Base-by-base conservation (phyloP, 352 stramenopile species). In the Thalassiosira hispida region DNA sequence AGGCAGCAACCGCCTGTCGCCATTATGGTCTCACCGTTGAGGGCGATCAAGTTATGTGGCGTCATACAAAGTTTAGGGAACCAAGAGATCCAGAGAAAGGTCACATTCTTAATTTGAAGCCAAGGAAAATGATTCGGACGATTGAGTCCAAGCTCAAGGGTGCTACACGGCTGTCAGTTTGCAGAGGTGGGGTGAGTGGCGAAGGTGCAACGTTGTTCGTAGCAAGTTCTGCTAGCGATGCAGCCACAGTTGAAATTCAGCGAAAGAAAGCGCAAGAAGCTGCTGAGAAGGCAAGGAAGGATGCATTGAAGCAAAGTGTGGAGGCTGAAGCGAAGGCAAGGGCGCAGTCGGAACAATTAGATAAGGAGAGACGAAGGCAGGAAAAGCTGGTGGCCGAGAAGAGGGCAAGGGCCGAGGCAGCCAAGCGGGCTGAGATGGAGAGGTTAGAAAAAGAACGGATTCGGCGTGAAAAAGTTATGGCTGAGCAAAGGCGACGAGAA, bases 101-200 rank as follows among this genome's bases (percentile, higher is more conserved):
- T 11, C 70, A 68, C 49, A 79, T 85, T 23, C 18, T 94, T 27
- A 61, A 60, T 18, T 73, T 93, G 18, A 84, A 77, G 62, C 88
- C 90, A 25, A 73, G 57, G 62, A 94, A 94, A 75, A 94, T 93
- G 87, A 84, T 89, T 5, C 77, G 79, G 53, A 92, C 81, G 23
- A 93, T 94, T 56, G 90, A 94, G 74, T 77, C 57, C 2, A 94
- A 94, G 71, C 76, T 92, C 6, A 81, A 85, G 59, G 86, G 86
- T 29, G 81, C 79, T 14, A 93, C 90, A 0, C 59, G 90, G 59
- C 65, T 94, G 27, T 87, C 70, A 59, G 79, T 94, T 47, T 94
- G 90, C 66, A 56, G 90, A 73, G 90, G 90, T 52, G 86, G 87
- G 65, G 76, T 89, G 1, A 92, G 84, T 82, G 87, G 83, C 8